Evolutionary conservation across 108 stramenopile genomes (phyloP).

Genomic region (Heterococcus sp.): DNA sequence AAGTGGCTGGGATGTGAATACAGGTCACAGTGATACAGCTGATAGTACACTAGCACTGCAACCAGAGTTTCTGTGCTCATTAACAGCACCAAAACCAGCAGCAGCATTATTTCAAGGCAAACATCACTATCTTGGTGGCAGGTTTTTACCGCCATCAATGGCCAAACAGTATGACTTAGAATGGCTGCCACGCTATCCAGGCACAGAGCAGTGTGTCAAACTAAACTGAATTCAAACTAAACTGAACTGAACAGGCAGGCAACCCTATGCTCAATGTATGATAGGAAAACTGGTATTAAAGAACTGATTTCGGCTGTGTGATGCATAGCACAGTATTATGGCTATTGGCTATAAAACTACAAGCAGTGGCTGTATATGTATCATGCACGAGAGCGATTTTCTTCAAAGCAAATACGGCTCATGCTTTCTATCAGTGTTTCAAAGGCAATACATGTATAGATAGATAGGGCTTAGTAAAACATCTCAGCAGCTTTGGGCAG

Average conservation of each 20-base stretch:
- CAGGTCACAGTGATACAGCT: neutral
- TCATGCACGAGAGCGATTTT: neutral
- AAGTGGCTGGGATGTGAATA: slow-evolving; percentile 28
- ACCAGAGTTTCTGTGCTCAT: slow-evolving; percentile 77
- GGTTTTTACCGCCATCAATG: slow-evolving; percentile 79
- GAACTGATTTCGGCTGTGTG: neutral
- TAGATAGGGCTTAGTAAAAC: no score
- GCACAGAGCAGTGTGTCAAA: slow-evolving; percentile 44
- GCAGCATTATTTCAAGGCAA: slow-evolving; percentile 63
- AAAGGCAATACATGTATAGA: no score
- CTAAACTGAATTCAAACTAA: no score
- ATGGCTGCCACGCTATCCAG: slow-evolving; percentile 47
- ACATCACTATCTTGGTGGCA: slow-evolving; percentile 83
- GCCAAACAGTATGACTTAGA: slow-evolving; percentile 72
- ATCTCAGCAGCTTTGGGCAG: no score
- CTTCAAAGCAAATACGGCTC: no score
- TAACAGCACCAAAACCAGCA: slow-evolving; percentile 80
- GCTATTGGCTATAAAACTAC: no score
- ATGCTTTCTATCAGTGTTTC: no score
- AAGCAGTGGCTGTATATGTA: neutral
- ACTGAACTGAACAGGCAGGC: no score
- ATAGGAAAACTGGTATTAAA: neutral
- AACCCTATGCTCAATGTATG: no score
- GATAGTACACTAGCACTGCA: slow-evolving; percentile 1
- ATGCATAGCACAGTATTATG: neutral